Evolutionary conservation across 768 basidiomycete species (phyloP).

Genomic region (Neoboletus brunneissimus): DNA sequence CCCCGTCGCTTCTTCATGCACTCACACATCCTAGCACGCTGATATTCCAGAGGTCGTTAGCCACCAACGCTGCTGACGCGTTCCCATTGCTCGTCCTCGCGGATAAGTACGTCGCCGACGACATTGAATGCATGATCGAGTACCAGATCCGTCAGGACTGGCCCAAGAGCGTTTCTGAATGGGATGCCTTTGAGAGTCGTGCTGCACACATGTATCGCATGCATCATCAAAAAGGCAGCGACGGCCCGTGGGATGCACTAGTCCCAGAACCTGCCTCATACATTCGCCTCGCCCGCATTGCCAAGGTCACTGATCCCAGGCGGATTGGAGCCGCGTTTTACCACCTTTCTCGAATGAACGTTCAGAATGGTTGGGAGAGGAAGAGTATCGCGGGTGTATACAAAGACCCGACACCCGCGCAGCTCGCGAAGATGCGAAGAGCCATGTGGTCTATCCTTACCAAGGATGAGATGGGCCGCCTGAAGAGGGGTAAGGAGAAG

Average conservation of each 20-base stretch:
- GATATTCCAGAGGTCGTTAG: neutral
- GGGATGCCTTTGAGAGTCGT: neutral
- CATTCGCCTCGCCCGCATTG: neutral
- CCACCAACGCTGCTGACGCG: neutral
- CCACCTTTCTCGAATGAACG: neutral
- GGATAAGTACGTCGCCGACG: neutral
- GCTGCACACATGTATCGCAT: neutral
- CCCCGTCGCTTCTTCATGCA: neutral
- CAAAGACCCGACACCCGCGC: neutral
- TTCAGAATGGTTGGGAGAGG: neutral
- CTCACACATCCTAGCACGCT: neutral
- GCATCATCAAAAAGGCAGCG: neutral
- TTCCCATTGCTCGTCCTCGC: neutral
- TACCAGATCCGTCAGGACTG: neutral
- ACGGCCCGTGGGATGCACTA: neutral
- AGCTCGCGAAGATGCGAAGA: neutral
- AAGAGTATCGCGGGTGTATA: neutral
- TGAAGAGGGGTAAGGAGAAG: neutral
- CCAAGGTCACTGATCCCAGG: neutral
- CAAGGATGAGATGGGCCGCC: neutral
- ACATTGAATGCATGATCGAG: slow-evolving; percentile 2
- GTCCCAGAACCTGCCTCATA: neutral
- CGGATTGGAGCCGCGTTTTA: neutral
- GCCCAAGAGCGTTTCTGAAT: neutral
- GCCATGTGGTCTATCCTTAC: slow-evolving; percentile 5